Base-by-base conservation (phyloP, 495 filamentous ascomycete species). In the Bathelium albidoporum region DNA sequence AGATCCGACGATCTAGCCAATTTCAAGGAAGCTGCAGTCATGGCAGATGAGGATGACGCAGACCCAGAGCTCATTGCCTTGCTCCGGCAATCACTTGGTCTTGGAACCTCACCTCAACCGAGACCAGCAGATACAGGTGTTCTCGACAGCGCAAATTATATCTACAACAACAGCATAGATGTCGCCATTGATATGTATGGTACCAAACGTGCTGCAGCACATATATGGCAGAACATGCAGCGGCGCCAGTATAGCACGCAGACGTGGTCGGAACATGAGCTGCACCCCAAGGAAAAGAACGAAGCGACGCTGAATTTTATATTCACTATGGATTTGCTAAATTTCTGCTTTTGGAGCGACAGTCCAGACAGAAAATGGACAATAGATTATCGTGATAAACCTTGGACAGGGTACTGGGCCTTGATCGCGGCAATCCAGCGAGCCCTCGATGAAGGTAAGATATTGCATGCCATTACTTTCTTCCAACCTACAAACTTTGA, bases 281-380 rank as follows among this genome's bases (percentile, higher is more conserved):
- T 97, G n/a, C 94, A 98, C 70, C 94, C 94, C 12, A 85, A 91
- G 66, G 65, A 81, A 12, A 89, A 88, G 63, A 83, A 94, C 69
- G 86, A 89, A 68, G 82, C 75, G 41, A 89, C 89, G 0, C 83
- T 96, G 12, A 84, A 90, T 65, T 97, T 97, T 70, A 91, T 98
- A 58, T 97, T 98, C 73, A 88, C 88, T 16, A 95, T 97, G 90
- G 94, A 98, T 71, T 73, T 98, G 16, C 78, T 98, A 62, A 98
- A 98, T 72, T 98, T 97, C 69, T 91, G 85, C 32, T 98, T 98
- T 74, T 98, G 93, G 92, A 93, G 89, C 28, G 86, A 87, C 34
- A 77, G 78, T 59, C 65, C 74, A 4, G 77, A 81, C 24, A 78
- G 82, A 65, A 78, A 89, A 32, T 97, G 95, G 74, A 79, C 86